These are phyloP conservation scores for Volvariella volvacea DNA, from an alignment of 1,284 basidiomycete species.

Conservation along the genomic window DNA sequence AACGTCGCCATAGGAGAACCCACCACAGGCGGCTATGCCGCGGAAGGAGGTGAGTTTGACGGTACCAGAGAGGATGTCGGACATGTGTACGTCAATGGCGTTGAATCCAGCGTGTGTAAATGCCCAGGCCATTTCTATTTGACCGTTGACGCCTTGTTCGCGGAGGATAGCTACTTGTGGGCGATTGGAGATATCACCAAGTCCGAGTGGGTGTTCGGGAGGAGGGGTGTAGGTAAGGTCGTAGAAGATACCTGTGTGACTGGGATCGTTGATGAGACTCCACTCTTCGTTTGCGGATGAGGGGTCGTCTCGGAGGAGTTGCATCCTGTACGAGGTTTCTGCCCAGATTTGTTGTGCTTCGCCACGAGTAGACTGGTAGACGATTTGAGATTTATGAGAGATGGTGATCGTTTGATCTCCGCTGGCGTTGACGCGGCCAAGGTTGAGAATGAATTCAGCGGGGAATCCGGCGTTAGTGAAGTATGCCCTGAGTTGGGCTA, in stretches of 20 bases:
- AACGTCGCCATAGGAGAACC: slow-evolving; percentile 98
- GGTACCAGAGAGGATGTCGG: slow-evolving; percentile 80
- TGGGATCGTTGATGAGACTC: slow-evolving; percentile 63
- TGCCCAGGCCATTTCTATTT: slow-evolving; percentile 98
- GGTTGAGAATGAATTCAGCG: slow-evolving; percentile 60
- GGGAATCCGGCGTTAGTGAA: slow-evolving; percentile 76
- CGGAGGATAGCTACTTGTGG: slow-evolving; percentile 94
- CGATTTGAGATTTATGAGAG: slow-evolving; percentile 39
- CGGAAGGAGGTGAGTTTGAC: slow-evolving; percentile 66
- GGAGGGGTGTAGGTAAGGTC: slow-evolving; percentile 61
- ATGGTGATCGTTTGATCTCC: slow-evolving; percentile 62
- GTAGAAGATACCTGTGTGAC: slow-evolving; percentile 69
- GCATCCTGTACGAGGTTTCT: slow-evolving; percentile 93
- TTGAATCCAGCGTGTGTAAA: slow-evolving; percentile 93
- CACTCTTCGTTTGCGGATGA: slow-evolving; percentile 79
- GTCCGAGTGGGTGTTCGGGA: slow-evolving; percentile 17
- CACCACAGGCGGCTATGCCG: slow-evolving; percentile 93
- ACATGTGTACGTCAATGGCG: slow-evolving; percentile 97
- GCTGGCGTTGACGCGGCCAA: slow-evolving; percentile 61
- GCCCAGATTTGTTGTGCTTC: slow-evolving; percentile 86
- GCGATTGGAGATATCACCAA: slow-evolving; percentile 29
- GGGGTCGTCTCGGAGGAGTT: slow-evolving; percentile 84
- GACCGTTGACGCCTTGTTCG: slow-evolving; percentile 98
- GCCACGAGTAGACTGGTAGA: slow-evolving; percentile 66
- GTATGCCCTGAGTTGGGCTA: slow-evolving; percentile 50